A percentile compares a stretch with the other conserved stretches of the same genome.
These are phyloP conservation scores for Aspergillus sp. DNA, from an alignment of 2,329 filamentous ascomycete species.

Conservation along the genomic window DNA sequence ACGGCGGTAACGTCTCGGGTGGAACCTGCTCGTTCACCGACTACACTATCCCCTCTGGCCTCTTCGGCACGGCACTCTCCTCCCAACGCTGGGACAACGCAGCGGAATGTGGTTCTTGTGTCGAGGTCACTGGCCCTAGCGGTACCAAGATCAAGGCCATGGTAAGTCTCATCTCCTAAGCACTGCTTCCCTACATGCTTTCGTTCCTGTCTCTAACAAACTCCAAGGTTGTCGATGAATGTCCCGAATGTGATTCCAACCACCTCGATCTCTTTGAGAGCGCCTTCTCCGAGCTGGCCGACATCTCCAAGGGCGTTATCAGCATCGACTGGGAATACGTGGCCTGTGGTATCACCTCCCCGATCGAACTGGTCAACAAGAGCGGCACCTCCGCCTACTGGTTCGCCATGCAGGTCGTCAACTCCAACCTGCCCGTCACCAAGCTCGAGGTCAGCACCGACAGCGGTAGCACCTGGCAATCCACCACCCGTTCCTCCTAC, in stretches of 20 bases:
- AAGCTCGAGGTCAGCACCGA: slow-evolving; percentile 64
- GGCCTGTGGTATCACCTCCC: slow-evolving; percentile 53
- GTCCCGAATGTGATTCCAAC: slow-evolving; percentile 56
- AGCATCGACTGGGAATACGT: slow-evolving; percentile 53
- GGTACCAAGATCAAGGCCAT: slow-evolving; percentile 65
- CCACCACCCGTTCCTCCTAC: slow-evolving; percentile 56
- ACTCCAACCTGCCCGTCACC: slow-evolving; percentile 59
- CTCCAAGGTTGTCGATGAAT: slow-evolving; percentile 57
- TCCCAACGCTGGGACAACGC: slow-evolving; percentile 56
- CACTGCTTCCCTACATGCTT: neutral
- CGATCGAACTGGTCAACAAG: slow-evolving; percentile 57
- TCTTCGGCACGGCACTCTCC: slow-evolving; percentile 64
- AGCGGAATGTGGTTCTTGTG: slow-evolving; percentile 62
- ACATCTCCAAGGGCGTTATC: slow-evolving; percentile 51
- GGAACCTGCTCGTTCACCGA: slow-evolving; percentile 65
- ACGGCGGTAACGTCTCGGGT: slow-evolving; percentile 58
- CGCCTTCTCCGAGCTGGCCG: slow-evolving; percentile 53
- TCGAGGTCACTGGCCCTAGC: slow-evolving; percentile 53
- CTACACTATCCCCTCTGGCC: slow-evolving; percentile 60
- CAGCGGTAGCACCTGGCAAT: slow-evolving; percentile 59
- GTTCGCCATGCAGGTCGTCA: slow-evolving; percentile 67
- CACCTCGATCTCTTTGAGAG: slow-evolving; percentile 59
- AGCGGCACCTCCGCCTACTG: slow-evolving; percentile 50
- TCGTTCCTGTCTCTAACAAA: neutral
- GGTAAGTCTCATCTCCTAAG: slow-evolving; percentile 45